A percentile compares a stretch with the other conserved stretches of the same genome.
phyloP scores from a whole-genome alignment of 169 alveolate species.

The Plasmodium falciparum region DNA sequence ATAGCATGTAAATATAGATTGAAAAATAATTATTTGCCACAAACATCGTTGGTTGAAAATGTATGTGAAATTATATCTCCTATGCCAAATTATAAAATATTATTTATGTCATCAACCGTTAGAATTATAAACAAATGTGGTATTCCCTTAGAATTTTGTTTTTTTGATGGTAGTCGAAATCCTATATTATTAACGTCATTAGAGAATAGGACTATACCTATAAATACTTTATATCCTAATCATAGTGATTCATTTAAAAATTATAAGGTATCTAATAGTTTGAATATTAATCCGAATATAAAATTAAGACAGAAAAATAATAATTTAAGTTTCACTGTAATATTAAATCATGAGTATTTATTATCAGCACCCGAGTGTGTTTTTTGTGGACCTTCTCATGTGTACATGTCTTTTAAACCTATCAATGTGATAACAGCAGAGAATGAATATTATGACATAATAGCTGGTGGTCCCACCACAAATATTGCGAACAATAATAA shows the following conservation, averaged over 20 bases:
- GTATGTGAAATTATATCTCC: conserved; percentile 89
- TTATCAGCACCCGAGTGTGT: conserved; percentile 71
- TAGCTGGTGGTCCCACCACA: not conserved
- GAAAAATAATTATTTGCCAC: conserved; percentile 46
- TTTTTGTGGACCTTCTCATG: conserved; percentile 72
- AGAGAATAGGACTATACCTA: conserved; percentile 81
- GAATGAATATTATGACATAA: conserved; percentile 28
- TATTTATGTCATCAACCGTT: conserved; percentile 88
- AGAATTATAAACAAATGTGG: conserved; percentile 87
- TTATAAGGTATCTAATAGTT: conserved; percentile 70
- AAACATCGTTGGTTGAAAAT: conserved; percentile 61
- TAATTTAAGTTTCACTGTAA: conserved; percentile 61
- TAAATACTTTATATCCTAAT: conserved; percentile 66
- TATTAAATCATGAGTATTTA: conserved; percentile 79
- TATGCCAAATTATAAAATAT: conserved; percentile 88
- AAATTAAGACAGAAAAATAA: conserved; percentile 64
- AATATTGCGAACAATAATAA: not conserved
- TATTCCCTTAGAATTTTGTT: conserved; percentile 86
- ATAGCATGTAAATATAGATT: conserved; percentile 17
- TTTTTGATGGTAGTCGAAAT: conserved; percentile 81
- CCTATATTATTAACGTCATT: conserved; percentile 83
- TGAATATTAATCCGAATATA: conserved; percentile 62
- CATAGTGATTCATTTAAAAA: conserved; percentile 72
- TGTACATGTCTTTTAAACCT: conserved; percentile 65
- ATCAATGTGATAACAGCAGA: conserved; percentile 44